Percentiles rank a stretch among this genome's conserved stretches.
These are phyloP conservation scores for Chaetomiaceae sp. DNA, from an alignment of 2,329 filamentous ascomycete species.

Conservation along the genomic window DNA sequence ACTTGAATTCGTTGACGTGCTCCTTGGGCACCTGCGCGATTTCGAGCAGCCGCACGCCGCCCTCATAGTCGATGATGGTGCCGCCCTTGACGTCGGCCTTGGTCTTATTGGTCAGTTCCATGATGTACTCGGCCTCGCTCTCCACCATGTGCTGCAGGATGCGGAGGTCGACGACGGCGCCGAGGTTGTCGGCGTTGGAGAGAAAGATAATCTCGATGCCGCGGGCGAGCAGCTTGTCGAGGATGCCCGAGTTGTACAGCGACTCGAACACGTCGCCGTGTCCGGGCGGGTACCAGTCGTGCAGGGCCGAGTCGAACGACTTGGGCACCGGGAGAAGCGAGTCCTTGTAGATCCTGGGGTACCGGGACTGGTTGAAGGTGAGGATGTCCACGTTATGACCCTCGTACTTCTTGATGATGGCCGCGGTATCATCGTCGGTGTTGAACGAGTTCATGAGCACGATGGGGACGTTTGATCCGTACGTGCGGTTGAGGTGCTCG, in stretches of 20 bases:
- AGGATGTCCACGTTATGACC: slow-evolving; percentile 99
- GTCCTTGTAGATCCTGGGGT: slow-evolving; percentile 97
- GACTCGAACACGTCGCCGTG: slow-evolving; percentile 99
- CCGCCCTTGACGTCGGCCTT: slow-evolving; percentile 99
- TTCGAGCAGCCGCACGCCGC: slow-evolving; percentile 91
- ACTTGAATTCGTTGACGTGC: slow-evolving; percentile 99
- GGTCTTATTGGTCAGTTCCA: slow-evolving; percentile 99
- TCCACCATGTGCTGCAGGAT: slow-evolving; percentile 99
- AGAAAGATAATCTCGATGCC: slow-evolving; percentile 98
- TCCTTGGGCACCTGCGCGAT: slow-evolving; percentile 99
- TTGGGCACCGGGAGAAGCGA: slow-evolving; percentile 94
- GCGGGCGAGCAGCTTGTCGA: slow-evolving; percentile 90
- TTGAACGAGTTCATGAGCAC: slow-evolving; percentile 99
- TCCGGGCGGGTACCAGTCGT: slow-evolving; percentile 97
- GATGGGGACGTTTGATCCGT: slow-evolving; percentile 94
- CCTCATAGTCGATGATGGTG: slow-evolving; percentile 99
- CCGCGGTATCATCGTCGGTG: slow-evolving; percentile 94
- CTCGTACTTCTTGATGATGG: slow-evolving; percentile 99
- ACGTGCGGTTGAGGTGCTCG: slow-evolving; percentile 97
- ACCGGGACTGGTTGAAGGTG: slow-evolving; percentile 99
- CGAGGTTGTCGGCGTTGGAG: slow-evolving; percentile 98
- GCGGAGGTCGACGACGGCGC: slow-evolving; percentile 93
- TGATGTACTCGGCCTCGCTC: slow-evolving; percentile 95
- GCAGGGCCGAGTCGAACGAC: slow-evolving; percentile 76
- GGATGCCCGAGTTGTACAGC: slow-evolving; percentile 96